Evolutionary conservation across 768 basidiomycete genomes (phyloP), one percentile per base, ranked within the genome.

Genomic region (Panaeolus papilionaceus): DNA sequence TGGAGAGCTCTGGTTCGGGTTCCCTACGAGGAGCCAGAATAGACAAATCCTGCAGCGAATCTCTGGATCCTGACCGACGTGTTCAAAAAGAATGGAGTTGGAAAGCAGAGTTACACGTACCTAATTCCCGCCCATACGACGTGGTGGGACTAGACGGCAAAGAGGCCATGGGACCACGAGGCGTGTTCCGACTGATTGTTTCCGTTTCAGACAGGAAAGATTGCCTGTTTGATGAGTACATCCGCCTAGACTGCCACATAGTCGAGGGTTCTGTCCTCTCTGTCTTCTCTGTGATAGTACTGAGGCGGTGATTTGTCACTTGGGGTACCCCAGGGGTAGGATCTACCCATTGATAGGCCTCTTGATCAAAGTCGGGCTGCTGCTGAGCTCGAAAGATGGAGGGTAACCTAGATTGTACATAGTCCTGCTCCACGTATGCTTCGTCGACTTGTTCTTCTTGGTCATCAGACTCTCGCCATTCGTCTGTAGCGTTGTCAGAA

Each of bases 271-370:
- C 90, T 40, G 91, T 88, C 39, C 82, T 82, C 74, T 93, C 92
- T 16, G 90, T 89, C 58, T 76, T 78, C 77, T 93, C 92, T 26
- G 85, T 82, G 67, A 93, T 93, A 4, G 88, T 90, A 67, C 86
- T 90, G 67, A 92, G 78, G 64, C 80, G 77, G 62, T 74, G 72
- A 44, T 75, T 78, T 14, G 74, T 68, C 2, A 67, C 65, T 28
- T 67, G 70, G 12, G 76, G 77, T 10, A 78, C 69, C 61, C 71
- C 71, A 5, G 54, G 54, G 3, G 28, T 33, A 33, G 26, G 26
- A 16, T 73, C 74, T 38, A 73, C 76, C 47, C 73, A 69, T 11
- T 75, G 69, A 70, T 76, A 75, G 45, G 79, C 76, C 51, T 79
- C 79, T 64, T 78, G 72, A 63, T 81, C 78, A 63, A 76, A 68